A percentile compares a stretch with the other conserved stretches of the same genome.
These are phyloP conservation scores for Sordariomycetes sp. DNA, from an alignment of 2,329 filamentous ascomycete species.

Conservation along the genomic window DNA sequence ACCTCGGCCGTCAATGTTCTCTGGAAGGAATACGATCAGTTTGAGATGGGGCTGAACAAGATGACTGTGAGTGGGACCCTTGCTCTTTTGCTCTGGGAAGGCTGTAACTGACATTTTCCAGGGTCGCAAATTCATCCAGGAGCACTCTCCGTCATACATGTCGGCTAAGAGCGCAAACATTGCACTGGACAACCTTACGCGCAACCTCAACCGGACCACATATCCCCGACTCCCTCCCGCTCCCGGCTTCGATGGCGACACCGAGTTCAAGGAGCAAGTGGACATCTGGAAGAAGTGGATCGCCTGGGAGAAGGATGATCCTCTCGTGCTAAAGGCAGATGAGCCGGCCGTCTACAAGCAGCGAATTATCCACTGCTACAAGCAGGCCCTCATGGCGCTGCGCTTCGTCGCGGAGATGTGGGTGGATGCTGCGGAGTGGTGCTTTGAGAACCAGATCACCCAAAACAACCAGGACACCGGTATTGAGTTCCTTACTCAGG, in stretches of 20 bases:
- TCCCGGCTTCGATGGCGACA: conserved; percentile 73
- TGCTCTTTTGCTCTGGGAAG: background rate
- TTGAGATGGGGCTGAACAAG: conserved; percentile 90
- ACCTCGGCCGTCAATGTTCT: conserved; percentile 70
- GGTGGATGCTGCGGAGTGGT: conserved; percentile 92
- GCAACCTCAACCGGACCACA: conserved; percentile 61
- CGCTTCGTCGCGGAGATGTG: conserved; percentile 94
- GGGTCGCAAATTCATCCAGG: conserved; percentile 90
- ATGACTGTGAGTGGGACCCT: conserved; percentile 50
- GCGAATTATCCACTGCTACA: conserved; percentile 81
- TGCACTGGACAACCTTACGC: conserved; percentile 78
- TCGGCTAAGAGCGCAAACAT: conserved; percentile 85
- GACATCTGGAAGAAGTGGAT: conserved; percentile 91
- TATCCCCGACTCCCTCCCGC: conserved; percentile 72
- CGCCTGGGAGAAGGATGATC: conserved; percentile 87
- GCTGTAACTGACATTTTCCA: conserved; percentile 18
- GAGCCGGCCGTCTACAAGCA: conserved; percentile 63
- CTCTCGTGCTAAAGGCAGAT: conserved; percentile 72
- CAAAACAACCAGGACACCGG: conserved; percentile 50
- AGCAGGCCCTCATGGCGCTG: conserved; percentile 83
- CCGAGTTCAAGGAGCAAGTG: conserved; percentile 74
- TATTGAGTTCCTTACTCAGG: conserved; percentile 66
- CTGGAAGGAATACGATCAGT: conserved; percentile 97
- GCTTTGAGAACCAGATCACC: conserved; percentile 59
- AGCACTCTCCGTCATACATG: conserved; percentile 89